Evolutionary conservation across 176 grass and related monocot species (phyloP), one percentile per base, ranked within the genome.

Genomic region (Triticum dicoccoides): DNA sequence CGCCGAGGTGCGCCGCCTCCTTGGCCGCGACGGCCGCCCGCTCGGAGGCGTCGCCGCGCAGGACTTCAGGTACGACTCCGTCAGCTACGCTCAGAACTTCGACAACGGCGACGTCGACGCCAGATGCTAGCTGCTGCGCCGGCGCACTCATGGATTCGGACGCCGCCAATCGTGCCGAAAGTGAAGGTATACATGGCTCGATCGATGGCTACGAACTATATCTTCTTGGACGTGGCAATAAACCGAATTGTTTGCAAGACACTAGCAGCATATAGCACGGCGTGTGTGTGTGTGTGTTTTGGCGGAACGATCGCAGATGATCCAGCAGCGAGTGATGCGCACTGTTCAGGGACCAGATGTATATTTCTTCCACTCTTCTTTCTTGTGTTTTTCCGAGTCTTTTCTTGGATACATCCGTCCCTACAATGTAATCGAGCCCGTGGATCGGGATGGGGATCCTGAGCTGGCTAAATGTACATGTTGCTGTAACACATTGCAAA

Each of bases 11-110:
- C 64, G 87, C 4, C 92, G 95, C 45, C 80, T 96, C 35, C 71
- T 94, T 34, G 87, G 97, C 3, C 90, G 92, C 64, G 88, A 94
- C 69, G 82, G 83, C 3, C 87, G 78, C 4, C 89, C 93, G 69
- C 91, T 85, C 44, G 73, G 25, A 8, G 73, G 44, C 8, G 73
- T 0, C 11, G 66, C 87, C 82, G 74, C 88, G 41, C 88, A 91
- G 41, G 88, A 85, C 61, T 99, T 96, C 78, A 42, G 92, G 62
- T 94, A 99, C 42, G 97, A 99, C 73, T 96, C 97, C 37, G 85
- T 94, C 71, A 99, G 89, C 86, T 99, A 97, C 82, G 85, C 85
- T 0, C 90, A 97, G 38, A 96, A 97, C 82, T 96, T 99, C 74
- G 97, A 99, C 82, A 81, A 94, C 24, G 92, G 92, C 69, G 87